A percentile compares a stretch with the other conserved stretches of the same genome.
Conservation (phyloP, 192 early-diverging fungal genomes). For the Coemansia sp. region DNA sequence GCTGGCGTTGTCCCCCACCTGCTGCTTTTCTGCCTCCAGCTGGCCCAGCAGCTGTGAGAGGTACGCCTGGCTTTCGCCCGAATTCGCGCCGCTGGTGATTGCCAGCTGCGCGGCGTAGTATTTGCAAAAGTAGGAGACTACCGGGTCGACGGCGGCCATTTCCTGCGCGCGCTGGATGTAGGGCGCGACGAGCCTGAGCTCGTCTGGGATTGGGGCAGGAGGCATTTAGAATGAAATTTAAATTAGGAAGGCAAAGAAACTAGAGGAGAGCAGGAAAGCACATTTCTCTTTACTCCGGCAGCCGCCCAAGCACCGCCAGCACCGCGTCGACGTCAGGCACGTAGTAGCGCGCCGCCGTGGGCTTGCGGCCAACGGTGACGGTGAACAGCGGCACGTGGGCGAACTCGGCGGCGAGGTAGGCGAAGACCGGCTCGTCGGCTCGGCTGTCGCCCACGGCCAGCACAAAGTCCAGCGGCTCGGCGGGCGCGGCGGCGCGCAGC, state of each 20-base stretch:
- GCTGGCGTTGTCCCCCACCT: constrained; percentile 58
- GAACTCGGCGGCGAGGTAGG: constrained; percentile 49
- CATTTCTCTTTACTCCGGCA: constrained; percentile 2
- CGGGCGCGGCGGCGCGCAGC: constrained; percentile 29
- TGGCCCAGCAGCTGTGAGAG: constrained; percentile 66
- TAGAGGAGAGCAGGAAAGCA: not conserved
- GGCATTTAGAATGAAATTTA: not conserved
- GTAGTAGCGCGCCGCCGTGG: constrained; percentile 86
- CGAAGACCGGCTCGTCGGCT: constrained; percentile 93
- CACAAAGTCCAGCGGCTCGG: constrained; percentile 43
- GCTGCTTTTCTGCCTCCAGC: constrained; percentile 76
- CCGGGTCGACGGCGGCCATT: constrained; percentile 71
- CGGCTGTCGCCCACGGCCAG: constrained; percentile 92
- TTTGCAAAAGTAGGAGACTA: constrained; percentile 91
- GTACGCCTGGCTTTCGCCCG: constrained; percentile 56
- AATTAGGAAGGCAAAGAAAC: constrained; percentile 1
- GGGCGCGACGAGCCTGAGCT: constrained; percentile 63
- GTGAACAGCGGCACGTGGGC: constrained; percentile 57
- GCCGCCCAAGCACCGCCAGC: constrained; percentile 24
- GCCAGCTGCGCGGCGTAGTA: constrained; percentile 80
- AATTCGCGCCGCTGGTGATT: constrained; percentile 56
- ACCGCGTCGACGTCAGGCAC: constrained; percentile 65
- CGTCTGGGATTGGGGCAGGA: constrained; percentile 50
- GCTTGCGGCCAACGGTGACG: constrained; percentile 96
- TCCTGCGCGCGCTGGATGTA: constrained; percentile 84